Base-by-base conservation (phyloP, 345 rosid genomes). In the Brassica juncea region DNA sequence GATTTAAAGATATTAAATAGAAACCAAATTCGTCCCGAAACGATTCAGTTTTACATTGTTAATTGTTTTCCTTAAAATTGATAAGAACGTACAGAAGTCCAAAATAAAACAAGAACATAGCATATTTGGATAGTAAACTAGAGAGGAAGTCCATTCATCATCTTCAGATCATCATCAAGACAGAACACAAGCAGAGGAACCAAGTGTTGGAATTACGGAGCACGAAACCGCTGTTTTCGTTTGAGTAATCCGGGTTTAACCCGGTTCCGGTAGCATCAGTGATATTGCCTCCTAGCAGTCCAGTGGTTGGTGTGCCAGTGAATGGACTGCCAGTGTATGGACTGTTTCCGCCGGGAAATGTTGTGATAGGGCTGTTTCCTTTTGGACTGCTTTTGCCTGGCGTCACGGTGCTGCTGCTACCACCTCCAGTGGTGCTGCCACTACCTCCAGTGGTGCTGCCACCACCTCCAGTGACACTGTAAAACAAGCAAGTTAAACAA, bases 291-390 rank as follows among this genome's bases (percentile, higher is more conserved):
- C 82, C 82, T 73, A 79, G 55, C 21, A 73, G 28, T 0, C 78
- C 82, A 7, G 82, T 81, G 39, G 84, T 55, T 77, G 84, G 81
- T 67, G 81, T 81, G 70, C 78, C 81, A 30, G 57, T 67, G 71
- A 61, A 81, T 34, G 84, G 81, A 76, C 81, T 81, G 66, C 77
- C 81, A 28, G 55, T 66, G 75, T 67, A 81, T 34, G 84, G 81
- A 76, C 81, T 72, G 77, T 42, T 71, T 52, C 74, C 84, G 0
- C 84, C 74, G 14, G 84, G 81, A n/a, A 77, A 71, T 60, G 78
- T 81, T 4, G 81, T 73, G 57, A 73, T 63, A 25, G 78, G 54
- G 52, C 3, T 72, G 75, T 73, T 68, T 8, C 75, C 81, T 66
- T 77, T 81, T 52, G 84, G 84, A 59, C 47, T 77, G 68, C 11